Base-by-base conservation (phyloP, 352 stramenopile species). In the Phytophthora uliginosa region DNA sequence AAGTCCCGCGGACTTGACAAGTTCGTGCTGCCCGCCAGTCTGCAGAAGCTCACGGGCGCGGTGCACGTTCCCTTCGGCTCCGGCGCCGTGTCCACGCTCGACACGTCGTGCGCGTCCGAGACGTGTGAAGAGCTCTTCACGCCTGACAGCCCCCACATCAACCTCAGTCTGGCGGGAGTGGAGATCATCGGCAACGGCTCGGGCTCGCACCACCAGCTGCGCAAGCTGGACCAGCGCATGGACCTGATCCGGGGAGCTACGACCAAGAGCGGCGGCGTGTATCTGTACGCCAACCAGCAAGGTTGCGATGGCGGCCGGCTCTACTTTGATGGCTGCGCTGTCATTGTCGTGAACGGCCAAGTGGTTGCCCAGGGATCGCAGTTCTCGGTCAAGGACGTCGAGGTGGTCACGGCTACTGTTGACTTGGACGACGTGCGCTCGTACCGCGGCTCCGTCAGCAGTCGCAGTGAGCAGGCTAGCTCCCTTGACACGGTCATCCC, bases 91-190 rank as follows among this genome's bases (percentile, higher is more conserved):
- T 84, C 86, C 31, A 92, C 85, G 26, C 85, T 97, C 18, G 96
- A 98, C 66, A 95, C 96, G 18, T 86, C 85, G 64, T 93, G 85
- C 59, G 92, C 93, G 26, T 97, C 93, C 50, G 98, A 99, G 86
- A 98, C 95, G 22, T 99, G 98, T 77, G 98, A 99, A 81, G 98
- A 99, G 80, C 83, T 99, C 33, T 99, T 99, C 89, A 99, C 98
- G 28, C 96, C 98, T 0, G 84, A 95, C 67, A 93, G 92, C 42
- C 96, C 98, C 12, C 97, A 99, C 80, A 99, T 99, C 78, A 91
- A 97, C 53, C 77, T 99, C 5, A 81, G 80, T 65, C 79, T 99
- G 24, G 84, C 91, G 3, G 98, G 98, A 28, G 97, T 99, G 20
- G 97, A 99, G 73, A 99, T 99, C 73, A 97, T 99, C 63, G 95